These are phyloP conservation scores for Alternaria consortialis DNA, from an alignment of 2,329 filamentous ascomycete genomes.

Conservation along the genomic window DNA sequence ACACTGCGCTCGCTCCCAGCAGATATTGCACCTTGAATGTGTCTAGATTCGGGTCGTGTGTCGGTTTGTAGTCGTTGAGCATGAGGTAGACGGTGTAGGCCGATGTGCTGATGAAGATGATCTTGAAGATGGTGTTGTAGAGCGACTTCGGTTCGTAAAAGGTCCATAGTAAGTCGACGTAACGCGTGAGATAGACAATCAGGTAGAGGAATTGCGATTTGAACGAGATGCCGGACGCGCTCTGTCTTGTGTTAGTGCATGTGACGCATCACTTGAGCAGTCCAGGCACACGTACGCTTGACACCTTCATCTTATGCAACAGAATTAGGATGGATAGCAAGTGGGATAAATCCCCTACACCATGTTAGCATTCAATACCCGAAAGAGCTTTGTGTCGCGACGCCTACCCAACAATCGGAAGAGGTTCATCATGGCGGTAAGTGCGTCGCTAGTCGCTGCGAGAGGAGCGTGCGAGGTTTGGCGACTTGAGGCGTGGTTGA, in stretches of 20 bases:
- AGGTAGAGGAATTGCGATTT: conserved; percentile 97
- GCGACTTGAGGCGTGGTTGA: conserved; percentile 25
- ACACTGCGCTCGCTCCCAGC: conserved; percentile 77
- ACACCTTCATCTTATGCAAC: conserved; percentile 90
- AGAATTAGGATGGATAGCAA: conserved; percentile 92
- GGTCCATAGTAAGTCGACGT: conserved; percentile 88
- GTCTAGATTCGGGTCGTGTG: conserved; percentile 94
- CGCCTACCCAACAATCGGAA: conserved; percentile 71
- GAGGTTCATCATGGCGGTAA: conserved; percentile 68
- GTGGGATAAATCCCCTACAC: conserved; percentile 90
- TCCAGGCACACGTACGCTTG: conserved; percentile 72
- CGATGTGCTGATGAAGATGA: conserved; percentile 89
- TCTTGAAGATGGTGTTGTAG: conserved; percentile 96
- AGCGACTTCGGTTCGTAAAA: conserved; percentile 72
- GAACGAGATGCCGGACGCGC: conserved; percentile 97
- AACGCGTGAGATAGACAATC: conserved; percentile 91
- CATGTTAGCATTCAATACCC: conserved; percentile 34
- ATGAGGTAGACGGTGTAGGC: conserved; percentile 97
- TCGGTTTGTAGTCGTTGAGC: conserved; percentile 96
- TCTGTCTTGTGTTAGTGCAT: conserved; percentile 63
- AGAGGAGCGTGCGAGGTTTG: conserved; percentile 22
- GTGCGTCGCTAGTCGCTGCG: conserved; percentile 28
- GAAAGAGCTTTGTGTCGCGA: conserved; percentile 4
- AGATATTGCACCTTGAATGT: conserved; percentile 98
- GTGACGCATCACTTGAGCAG: neutral